Conservation (phyloP, 2,329 filamentous ascomycete species). For the Aspergillus proliferans region DNA sequence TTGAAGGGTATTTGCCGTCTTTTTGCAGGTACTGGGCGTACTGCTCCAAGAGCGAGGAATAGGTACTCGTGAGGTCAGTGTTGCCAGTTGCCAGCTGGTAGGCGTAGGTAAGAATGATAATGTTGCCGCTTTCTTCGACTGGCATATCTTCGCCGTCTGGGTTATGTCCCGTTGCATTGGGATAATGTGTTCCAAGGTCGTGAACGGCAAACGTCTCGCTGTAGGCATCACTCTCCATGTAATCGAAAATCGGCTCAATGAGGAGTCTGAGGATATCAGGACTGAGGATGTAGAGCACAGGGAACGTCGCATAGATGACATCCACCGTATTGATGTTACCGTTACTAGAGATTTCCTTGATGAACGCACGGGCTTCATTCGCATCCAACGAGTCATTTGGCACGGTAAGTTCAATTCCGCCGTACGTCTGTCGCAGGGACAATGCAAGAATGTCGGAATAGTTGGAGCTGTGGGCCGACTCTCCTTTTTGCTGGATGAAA, state of each 20-base stretch:
- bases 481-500: constrained; percentile 14
- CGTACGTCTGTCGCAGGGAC: constrained; percentile 35
- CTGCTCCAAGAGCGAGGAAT: constrained; percentile 24
- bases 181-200: constrained; percentile 31
- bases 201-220: constrained; percentile 29
- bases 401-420: constrained; percentile 32
- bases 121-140: constrained; percentile 34
- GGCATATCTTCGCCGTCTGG: constrained; percentile 30
- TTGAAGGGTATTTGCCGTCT: constrained; percentile 27
- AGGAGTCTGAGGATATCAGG: constrained; percentile 36
- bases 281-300: constrained; percentile 35
- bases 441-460: constrained; percentile 34
- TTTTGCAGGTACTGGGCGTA: constrained; percentile 33
- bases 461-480: constrained; percentile 21
- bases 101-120: constrained; percentile 29
- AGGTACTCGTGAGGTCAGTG: constrained; percentile 22
- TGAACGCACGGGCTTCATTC: constrained; percentile 23
- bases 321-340: constrained; percentile 38
- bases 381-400: constrained; percentile 25
- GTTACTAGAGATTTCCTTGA: constrained; percentile 38
- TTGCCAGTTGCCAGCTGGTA: constrained; percentile 32
- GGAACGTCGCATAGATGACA: constrained; percentile 35
- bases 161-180: constrained; percentile 32
- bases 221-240: constrained; percentile 29
- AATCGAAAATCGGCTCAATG: constrained; percentile 35